Conservation (phyloP, 2,329 filamentous ascomycete species). For the Diaporthe sp. region DNA sequence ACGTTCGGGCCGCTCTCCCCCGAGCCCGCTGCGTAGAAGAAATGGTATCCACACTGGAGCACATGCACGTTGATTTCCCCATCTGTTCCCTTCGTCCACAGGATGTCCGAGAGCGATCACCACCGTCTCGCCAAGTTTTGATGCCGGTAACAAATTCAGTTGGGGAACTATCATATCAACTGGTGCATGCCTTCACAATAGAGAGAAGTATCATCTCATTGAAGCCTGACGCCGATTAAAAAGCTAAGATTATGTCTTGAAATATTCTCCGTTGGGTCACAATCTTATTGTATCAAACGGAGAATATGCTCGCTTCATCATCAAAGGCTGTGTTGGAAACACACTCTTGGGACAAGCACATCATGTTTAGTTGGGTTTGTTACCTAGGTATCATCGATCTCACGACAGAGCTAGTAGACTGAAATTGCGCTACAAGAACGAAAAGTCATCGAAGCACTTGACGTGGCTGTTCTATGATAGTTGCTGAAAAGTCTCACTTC, state of each 20-base stretch:
- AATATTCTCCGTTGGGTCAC: no score
- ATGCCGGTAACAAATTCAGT: neutral
- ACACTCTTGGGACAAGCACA: neutral
- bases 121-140: neutral
- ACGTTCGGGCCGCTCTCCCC: conserved; percentile 12
- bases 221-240: neutral
- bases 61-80: neutral
- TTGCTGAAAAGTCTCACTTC: neutral
- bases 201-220: no score
- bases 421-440: neutral
- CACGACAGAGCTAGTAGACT: no score
- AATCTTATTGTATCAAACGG: no score
- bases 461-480: neutral
- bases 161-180: neutral
- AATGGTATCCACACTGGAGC: neutral
- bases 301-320: no score
- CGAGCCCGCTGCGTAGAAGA: neutral
- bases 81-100: neutral
- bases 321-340: no score
- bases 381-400: no score
- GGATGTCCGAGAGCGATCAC: neutral
- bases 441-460: neutral
- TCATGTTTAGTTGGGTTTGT: no score
- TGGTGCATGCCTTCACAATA: no score
- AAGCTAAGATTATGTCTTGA: neutral